Conservation (phyloP, 2,329 filamentous ascomycete genomes). For the Clarireedia homoeocarpa region DNA sequence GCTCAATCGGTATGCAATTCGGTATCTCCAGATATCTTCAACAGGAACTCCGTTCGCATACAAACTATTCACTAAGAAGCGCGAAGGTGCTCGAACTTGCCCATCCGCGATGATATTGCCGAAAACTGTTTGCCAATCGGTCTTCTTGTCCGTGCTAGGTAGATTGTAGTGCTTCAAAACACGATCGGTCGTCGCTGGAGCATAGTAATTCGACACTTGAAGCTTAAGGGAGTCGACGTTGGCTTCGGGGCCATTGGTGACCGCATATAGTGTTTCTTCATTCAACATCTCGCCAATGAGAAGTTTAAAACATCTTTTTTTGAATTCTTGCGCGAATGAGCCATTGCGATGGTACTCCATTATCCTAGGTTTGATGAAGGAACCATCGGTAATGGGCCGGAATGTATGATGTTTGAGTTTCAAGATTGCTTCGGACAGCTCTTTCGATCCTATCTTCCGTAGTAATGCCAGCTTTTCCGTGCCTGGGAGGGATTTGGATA, state of each 20-base stretch:
- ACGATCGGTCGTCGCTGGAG: conserved; percentile 31
- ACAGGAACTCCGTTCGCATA: conserved; percentile 29
- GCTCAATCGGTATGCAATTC: conserved; percentile 35
- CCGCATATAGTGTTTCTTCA: conserved; percentile 37
- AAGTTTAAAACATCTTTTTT: conserved; percentile 28
- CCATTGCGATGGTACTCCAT: conserved; percentile 33
- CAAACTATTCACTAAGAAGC: conserved; percentile 30
- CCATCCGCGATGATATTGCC: conserved; percentile 36
- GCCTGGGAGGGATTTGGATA: conserved; percentile 20
- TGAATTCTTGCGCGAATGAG: conserved; percentile 33
- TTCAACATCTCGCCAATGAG: conserved; percentile 38
- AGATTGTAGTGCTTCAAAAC: conserved; percentile 32
- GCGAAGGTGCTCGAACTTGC: conserved; percentile 33
- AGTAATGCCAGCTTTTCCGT: conserved; percentile 30
- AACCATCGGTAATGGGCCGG: conserved; percentile 36
- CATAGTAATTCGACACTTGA: conserved; percentile 38
- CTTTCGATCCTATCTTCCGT: conserved; percentile 26
- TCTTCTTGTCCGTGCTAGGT: conserved; percentile 25
- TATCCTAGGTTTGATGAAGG: conserved; percentile 34
- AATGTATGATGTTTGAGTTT: conserved; percentile 39
- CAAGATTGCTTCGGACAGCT: conserved; percentile 31
- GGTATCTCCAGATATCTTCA: conserved; percentile 35
- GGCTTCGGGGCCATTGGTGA: conserved; percentile 32
- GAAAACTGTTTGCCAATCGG: conserved; percentile 34
- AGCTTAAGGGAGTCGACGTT: conserved; percentile 30